phyloP scores from a whole-genome alignment of 352 stramenopile species.

The Globisporangium solare region DNA sequence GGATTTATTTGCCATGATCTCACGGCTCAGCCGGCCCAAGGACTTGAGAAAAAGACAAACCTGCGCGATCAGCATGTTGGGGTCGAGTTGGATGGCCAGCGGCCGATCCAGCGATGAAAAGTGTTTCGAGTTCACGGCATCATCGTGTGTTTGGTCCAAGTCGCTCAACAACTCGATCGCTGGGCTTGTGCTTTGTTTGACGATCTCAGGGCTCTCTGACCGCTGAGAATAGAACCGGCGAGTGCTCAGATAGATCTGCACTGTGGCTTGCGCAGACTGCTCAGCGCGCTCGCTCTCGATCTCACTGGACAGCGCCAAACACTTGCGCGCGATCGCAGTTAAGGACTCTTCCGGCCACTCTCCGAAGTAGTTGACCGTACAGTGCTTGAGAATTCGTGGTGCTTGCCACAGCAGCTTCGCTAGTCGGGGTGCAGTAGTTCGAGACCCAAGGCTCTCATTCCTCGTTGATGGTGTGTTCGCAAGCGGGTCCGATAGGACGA shows the following conservation, averaged over 20 bases:
- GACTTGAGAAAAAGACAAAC: slow-evolving; percentile 35
- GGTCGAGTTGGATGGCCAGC: slow-evolving; percentile 24
- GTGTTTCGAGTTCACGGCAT: not conserved
- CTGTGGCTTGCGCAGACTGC: slow-evolving; percentile 35
- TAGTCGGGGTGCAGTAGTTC: not conserved
- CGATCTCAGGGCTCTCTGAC: not conserved
- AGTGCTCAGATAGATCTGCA: slow-evolving; percentile 37
- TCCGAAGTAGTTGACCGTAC: slow-evolving; percentile 31
- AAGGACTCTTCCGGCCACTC: slow-evolving; percentile 45
- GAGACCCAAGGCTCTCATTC: not conserved
- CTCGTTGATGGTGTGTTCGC: not conserved
- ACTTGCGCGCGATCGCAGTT: slow-evolving; percentile 41
- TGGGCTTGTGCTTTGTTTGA: not conserved
- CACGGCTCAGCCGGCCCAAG: slow-evolving; percentile 22
- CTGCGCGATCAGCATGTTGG: slow-evolving; percentile 54
- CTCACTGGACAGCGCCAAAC: slow-evolving; percentile 10
- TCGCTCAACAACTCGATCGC: not conserved
- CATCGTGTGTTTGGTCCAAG: not conserved
- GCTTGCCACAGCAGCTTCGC: slow-evolving; percentile 31
- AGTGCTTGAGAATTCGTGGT: slow-evolving; percentile 37
- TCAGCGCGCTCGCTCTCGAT: slow-evolving; percentile 23
- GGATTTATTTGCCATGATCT: slow-evolving; percentile 24
- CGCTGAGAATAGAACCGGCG: slow-evolving; percentile 15
- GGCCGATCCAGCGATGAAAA: slow-evolving; percentile 7
- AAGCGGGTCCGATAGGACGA: slow-evolving; percentile 27